Evolutionary conservation across 805 yeast species (phyloP), one percentile per base, ranked within the genome.

Genomic region (Teunomyces atbi): DNA sequence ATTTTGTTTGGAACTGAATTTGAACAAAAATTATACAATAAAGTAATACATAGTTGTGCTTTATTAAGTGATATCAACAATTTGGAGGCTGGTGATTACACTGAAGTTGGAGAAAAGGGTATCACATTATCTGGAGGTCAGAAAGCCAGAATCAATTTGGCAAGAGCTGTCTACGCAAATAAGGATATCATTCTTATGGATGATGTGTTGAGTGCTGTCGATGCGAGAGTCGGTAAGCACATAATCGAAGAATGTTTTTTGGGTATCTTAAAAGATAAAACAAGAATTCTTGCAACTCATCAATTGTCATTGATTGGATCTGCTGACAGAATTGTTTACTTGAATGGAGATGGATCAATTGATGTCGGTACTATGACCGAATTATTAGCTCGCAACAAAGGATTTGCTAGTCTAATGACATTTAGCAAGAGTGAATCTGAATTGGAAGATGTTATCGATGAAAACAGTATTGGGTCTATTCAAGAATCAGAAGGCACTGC

Each of bases 71-170:
- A 38, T 23, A 13, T 30, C 7, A 32, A 30, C 16, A 29, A 45
- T 21, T 23, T 21, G 15, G 27, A 33, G n/a, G 47, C 38, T 15
- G 39, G 39, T 41, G 71, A 66, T 48, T 44, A 56, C 27, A 65
- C 72, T 15, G 71, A 67, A 51, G 62, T 67, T 47, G 72, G 72
- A 49, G 71, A 67, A 51, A 51, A 68, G 39, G 72, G 72, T 43
- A 62, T 67, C 18, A 67, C 71, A 0, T 59, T 67, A 36, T 64
- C 69, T 13, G 72, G 72, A 12, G 72, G 72, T 26, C 72, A 67
- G 52, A 66, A 66, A 46, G 71, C 72, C 1, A 52, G 71, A 49
- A 59, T 66, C 45, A 64, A 63, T 48, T 59, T 67, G 32, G 72
- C 72, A 3, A 54, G 72, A 47, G 63, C 72, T 6, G 68, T 67